A percentile compares a stretch with the other conserved stretches of the same genome.
Evolutionary conservation across 352 stramenopile genomes (phyloP).

Genomic region (Phytopythium helicoides): DNA sequence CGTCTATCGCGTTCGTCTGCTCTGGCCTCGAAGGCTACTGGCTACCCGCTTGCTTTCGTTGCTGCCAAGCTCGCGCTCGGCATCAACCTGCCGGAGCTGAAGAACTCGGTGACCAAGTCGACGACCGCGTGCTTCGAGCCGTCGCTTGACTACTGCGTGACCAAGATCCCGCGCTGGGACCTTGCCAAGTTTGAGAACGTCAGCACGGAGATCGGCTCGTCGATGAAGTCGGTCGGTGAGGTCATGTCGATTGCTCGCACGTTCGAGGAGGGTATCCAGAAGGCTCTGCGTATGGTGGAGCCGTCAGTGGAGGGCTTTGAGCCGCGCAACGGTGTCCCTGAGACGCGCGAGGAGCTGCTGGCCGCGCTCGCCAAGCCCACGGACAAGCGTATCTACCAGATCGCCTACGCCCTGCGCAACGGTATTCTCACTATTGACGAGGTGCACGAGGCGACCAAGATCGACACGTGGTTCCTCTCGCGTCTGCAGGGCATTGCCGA

Average conservation of each 20-base stretch:
- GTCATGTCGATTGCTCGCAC: slow-evolving; percentile 96
- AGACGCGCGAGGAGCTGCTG: slow-evolving; percentile 66
- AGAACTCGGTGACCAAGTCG: slow-evolving; percentile 86
- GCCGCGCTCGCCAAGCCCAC: slow-evolving; percentile 92
- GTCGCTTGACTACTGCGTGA: slow-evolving; percentile 95
- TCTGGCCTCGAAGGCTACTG: slow-evolving; percentile 93
- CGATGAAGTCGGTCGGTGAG: slow-evolving; percentile 96
- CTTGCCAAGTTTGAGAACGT: slow-evolving; percentile 95
- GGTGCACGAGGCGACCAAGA: slow-evolving; percentile 93
- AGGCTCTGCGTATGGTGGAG: slow-evolving; percentile 94
- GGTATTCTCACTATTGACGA: slow-evolving; percentile 81
- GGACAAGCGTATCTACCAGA: slow-evolving; percentile 90
- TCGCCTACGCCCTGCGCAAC: slow-evolving; percentile 80
- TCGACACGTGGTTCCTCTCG: slow-evolving; percentile 94
- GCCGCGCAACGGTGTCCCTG: slow-evolving; percentile 65
- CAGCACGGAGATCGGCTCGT: slow-evolving; percentile 88
- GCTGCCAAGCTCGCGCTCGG: slow-evolving; percentile 93
- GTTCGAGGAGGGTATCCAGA: slow-evolving; percentile 97
- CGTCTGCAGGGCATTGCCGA: slow-evolving; percentile 91
- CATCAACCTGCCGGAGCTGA: slow-evolving; percentile 88
- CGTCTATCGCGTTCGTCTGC: slow-evolving; percentile 92
- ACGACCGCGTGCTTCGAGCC: slow-evolving; percentile 96
- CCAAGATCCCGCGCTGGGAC: slow-evolving; percentile 96
- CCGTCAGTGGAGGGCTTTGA: slow-evolving; percentile 87
- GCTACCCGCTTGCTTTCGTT: slow-evolving; percentile 95